Evolutionary conservation across 164 flowering plant species (phyloP).

Genomic region (Nelumbo lutea): DNA sequence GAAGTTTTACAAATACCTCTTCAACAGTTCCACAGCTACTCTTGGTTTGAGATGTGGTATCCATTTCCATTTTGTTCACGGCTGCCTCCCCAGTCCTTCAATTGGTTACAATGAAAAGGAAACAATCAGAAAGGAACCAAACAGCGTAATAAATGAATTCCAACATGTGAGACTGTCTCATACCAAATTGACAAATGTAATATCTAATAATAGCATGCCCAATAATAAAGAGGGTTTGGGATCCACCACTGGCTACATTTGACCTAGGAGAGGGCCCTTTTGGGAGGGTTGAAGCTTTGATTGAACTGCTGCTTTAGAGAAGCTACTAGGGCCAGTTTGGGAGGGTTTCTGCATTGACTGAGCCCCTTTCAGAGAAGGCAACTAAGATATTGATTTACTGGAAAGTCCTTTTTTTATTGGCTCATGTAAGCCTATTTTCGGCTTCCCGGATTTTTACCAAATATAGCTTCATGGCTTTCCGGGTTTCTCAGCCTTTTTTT

Average conservation of each 20-base stretch:
- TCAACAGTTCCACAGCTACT: conserved; percentile 18
- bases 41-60: conserved; percentile 10
- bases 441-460: too few species aligned
- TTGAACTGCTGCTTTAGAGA: too few species aligned
- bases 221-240: not conserved
- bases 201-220: not conserved
- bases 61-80: conserved; percentile 28
- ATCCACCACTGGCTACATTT: not conserved
- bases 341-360: too few species aligned
- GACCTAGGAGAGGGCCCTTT: too few species aligned
- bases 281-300: too few species aligned
- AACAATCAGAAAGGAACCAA: not conserved
- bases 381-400: too few species aligned
- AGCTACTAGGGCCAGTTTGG: too few species aligned
- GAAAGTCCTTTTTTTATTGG: too few species aligned
- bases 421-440: too few species aligned
- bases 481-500: too few species aligned
- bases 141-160: not conserved
- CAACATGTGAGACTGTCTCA: not conserved
- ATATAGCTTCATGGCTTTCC: too few species aligned
- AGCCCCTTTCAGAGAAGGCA: too few species aligned
- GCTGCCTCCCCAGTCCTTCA: conserved; percentile 26
- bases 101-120: conserved; percentile 19
- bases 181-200: not conserved
- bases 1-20: not conserved